A percentile compares a stretch with the other conserved stretches of the same genome.
These are phyloP conservation scores for Auricularia cornea DNA, from an alignment of 768 basidiomycete genomes.

Conservation along the genomic window DNA sequence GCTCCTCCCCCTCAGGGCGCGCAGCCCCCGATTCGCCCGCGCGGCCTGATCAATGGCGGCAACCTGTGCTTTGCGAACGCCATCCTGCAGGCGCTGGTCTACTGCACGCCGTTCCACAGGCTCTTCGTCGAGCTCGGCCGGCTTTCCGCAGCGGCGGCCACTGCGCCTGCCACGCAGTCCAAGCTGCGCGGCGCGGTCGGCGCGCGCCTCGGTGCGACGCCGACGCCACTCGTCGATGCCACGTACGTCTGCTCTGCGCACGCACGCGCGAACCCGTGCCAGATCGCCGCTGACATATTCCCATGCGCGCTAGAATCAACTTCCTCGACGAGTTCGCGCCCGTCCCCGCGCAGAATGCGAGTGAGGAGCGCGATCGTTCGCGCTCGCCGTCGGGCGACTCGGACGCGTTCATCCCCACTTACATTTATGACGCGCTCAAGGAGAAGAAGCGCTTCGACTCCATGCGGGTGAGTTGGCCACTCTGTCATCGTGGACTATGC, in stretches of 20 bases:
- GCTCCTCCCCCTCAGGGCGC: conserved; percentile 11
- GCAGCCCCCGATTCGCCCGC: conserved; percentile 42
- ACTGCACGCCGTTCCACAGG: conserved; percentile 77
- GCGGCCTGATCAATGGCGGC: conserved; percentile 87
- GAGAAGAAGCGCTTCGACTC: conserved; percentile 88
- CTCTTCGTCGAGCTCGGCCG: conserved; percentile 67
- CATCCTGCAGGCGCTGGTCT: conserved; percentile 83
- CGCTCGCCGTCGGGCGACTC: conserved; percentile 16
- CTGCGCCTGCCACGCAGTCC: neutral
- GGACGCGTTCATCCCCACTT: conserved; percentile 75
- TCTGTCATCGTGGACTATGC: neutral
- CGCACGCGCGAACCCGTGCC: too few species aligned
- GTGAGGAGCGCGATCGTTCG: conserved; percentile 27
- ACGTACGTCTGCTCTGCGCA: conserved; percentile 24
- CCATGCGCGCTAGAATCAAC: conserved; percentile 32
- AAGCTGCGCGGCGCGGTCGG: conserved; percentile 29
- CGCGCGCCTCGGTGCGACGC: conserved; percentile 24
- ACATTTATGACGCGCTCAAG: conserved; percentile 88
- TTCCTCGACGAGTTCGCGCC: conserved; percentile 73
- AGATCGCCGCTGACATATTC: neutral
- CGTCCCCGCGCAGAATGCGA: conserved; percentile 15
- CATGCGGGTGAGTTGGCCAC: conserved; percentile 61
- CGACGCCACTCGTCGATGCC: conserved; percentile 31
- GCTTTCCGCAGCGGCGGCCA: conserved; percentile 28
- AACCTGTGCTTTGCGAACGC: conserved; percentile 99